Evolutionary conservation across 371 early-diverging fungal genomes (phyloP).

Genomic region (Synchytrium microbalum): DNA sequence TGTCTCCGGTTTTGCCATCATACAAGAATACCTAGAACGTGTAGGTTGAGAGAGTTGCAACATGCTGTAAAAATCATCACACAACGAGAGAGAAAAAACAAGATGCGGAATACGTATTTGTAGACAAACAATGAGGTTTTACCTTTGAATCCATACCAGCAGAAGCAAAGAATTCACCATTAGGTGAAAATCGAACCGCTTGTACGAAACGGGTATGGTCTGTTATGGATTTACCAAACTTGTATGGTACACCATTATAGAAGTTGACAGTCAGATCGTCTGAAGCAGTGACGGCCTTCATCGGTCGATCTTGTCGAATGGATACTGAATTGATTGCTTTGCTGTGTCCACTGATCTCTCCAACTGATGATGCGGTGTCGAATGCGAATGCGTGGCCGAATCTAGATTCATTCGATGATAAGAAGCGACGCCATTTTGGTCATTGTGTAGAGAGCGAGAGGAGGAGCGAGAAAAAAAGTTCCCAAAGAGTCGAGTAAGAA

Average conservation of each 20-base stretch:
- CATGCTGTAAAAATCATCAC: too few relatives aligned
- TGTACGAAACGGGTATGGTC: conserved; percentile 87
- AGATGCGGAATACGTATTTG: too few relatives aligned
- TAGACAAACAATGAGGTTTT: too few relatives aligned
- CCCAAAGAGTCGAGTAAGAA: too few relatives aligned
- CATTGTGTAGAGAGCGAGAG: too few relatives aligned
- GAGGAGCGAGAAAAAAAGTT: too few relatives aligned
- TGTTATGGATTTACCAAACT: conserved; percentile 57
- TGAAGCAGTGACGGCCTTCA: conserved; percentile 85
- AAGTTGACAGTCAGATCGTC: conserved; percentile 89
- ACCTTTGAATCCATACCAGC: conserved; percentile 86
- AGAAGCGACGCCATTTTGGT: background rate
- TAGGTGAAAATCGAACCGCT: conserved; percentile 77
- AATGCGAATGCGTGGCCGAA: conserved; percentile 84
- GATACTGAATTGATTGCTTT: conserved; percentile 78
- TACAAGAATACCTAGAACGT: conserved; percentile 76
- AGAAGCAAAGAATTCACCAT: conserved; percentile 73
- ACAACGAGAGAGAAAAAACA: too few relatives aligned
- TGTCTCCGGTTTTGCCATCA: conserved; percentile 85
- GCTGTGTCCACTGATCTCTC: conserved; percentile 85
- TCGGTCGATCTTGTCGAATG: conserved; percentile 76
- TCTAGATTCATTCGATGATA: conserved; percentile 23
- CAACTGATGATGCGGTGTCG: conserved; percentile 85
- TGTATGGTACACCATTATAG: conserved; percentile 87
- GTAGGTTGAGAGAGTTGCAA: background rate